phyloP scores from a whole-genome alignment of 768 basidiomycete species.

The Tricholoma sp. region DNA sequence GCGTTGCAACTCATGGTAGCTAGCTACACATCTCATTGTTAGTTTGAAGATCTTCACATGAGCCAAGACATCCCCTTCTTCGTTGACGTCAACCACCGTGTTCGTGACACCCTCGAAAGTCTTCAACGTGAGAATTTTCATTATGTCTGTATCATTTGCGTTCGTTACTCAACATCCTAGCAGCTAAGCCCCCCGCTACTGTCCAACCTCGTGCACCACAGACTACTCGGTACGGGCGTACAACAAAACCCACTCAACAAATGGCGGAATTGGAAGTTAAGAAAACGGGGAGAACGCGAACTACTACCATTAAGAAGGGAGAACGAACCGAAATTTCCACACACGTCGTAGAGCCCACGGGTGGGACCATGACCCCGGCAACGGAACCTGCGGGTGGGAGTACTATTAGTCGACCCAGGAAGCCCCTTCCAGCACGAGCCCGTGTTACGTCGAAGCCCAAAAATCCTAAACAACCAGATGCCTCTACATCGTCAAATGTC shows the following conservation, averaged over 20 bases:
- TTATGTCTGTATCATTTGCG: background rate
- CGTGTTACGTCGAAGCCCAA: background rate
- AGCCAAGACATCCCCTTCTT: slow-evolving; percentile 6
- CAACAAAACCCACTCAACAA: background rate
- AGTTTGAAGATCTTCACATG: slow-evolving; percentile 6
- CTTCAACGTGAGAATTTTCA: background rate
- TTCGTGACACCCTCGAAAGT: slow-evolving; percentile 2
- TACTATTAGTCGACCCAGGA: background rate
- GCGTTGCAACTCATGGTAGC: background rate
- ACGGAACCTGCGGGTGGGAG: background rate
- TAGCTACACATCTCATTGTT: background rate
- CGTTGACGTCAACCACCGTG: background rate
- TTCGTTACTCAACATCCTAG: background rate
- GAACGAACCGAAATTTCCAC: background rate
- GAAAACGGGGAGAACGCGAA: background rate
- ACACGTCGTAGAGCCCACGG: background rate
- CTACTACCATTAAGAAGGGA: background rate
- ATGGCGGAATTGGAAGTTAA: background rate
- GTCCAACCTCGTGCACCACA: background rate
- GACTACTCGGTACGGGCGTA: background rate
- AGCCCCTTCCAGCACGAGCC: background rate
- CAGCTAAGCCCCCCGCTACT: background rate
- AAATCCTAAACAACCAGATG: background rate
- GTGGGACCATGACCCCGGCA: background rate
- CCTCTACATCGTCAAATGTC: background rate